phyloP scores from a whole-genome alignment of 2,329 filamentous ascomycete species.

The Domatiomyces catenatus region DNA sequence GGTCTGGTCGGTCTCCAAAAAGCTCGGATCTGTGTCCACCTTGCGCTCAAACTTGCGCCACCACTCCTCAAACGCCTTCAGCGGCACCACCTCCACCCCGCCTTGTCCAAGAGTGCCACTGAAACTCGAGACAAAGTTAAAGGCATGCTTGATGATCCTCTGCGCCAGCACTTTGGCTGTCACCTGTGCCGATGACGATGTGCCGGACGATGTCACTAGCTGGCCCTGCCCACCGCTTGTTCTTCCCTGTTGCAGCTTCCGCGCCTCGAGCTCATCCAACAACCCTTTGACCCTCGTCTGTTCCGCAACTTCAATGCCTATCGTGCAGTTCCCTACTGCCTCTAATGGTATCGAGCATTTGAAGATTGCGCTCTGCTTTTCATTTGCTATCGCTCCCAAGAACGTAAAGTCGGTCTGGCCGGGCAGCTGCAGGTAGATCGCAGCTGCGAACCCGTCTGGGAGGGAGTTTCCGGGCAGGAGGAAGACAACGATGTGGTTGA shows the following conservation, averaged over 20 bases:
- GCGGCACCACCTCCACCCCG: slow-evolving; percentile 73
- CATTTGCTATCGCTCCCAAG: slow-evolving; percentile 73
- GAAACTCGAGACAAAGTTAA: slow-evolving; percentile 89
- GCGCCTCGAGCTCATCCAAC: slow-evolving; percentile 42
- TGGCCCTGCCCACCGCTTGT: neutral
- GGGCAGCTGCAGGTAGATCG: slow-evolving; percentile 73
- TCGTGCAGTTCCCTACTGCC: slow-evolving; percentile 20
- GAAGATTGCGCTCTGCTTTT: slow-evolving; percentile 87
- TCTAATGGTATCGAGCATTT: slow-evolving; percentile 39
- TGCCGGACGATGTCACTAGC: no score
- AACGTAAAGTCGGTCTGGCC: slow-evolving; percentile 55
- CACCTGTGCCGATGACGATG: neutral
- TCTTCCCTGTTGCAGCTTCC: slow-evolving; percentile 9
- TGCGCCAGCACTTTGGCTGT: slow-evolving; percentile 66
- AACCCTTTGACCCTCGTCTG: slow-evolving; percentile 55
- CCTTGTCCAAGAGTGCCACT: slow-evolving; percentile 43
- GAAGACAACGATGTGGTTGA: slow-evolving; percentile 73
- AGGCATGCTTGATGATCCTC: slow-evolving; percentile 89
- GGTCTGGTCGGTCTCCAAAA: slow-evolving; percentile 52
- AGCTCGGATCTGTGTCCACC: slow-evolving; percentile 71
- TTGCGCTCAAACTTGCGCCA: slow-evolving; percentile 90
- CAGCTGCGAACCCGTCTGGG: slow-evolving; percentile 62
- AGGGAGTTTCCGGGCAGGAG: slow-evolving; percentile 63
- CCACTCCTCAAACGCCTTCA: slow-evolving; percentile 93
- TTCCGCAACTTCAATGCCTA: slow-evolving; percentile 68